Evolutionary conservation across 2,329 filamentous ascomycete genomes (phyloP), one percentile per base, ranked within the genome.

Genomic region (Trichoderma semiorbis): DNA sequence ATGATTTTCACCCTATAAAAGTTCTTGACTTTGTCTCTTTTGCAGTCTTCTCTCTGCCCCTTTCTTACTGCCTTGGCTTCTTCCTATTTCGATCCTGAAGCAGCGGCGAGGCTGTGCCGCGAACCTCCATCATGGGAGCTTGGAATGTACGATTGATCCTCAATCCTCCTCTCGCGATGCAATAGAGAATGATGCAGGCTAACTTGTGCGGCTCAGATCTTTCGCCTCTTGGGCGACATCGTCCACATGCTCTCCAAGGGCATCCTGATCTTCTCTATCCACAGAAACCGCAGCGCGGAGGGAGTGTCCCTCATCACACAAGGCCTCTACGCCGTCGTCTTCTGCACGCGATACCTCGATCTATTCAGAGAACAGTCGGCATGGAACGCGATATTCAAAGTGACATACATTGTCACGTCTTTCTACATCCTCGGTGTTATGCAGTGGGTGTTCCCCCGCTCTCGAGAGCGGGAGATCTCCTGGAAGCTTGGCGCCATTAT

Each of bases 261-360:
- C 80, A 96, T 98, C 79, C 87, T 98, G 77, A 94, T 98, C 83
- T 93, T 91, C 84, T 91, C 94, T 70, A 97, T 98, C 78, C 94
- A 97, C 83, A 89, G 89, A 75, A 97, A 98, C 79, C 89, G 89
- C 79, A 96, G 92, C 80, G 92, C 94, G 62, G 94, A 97, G 86
- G 94, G 95, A 72, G 92, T 98, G 73, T 97, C 94, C 28, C 90
- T 97, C 79, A 93, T 98, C 78, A 97, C 93, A 1, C 95, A 98
- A 82, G 87, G 91, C 70, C 90, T 98, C 75, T 98, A 98, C 83
- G 90, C 91, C 70, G 80, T 92, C 74, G 95, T 98, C 72, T 98
- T 98, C 83, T 85, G 91, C 78, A 91, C 93, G 5, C 90, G 95
- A 73, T 98, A 98, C 82, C 88, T 95, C 74, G 93, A 98, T 80